These are phyloP conservation scores for Melastoma malabathricum DNA, from an alignment of 345 rosid genomes.

Conservation along the genomic window DNA sequence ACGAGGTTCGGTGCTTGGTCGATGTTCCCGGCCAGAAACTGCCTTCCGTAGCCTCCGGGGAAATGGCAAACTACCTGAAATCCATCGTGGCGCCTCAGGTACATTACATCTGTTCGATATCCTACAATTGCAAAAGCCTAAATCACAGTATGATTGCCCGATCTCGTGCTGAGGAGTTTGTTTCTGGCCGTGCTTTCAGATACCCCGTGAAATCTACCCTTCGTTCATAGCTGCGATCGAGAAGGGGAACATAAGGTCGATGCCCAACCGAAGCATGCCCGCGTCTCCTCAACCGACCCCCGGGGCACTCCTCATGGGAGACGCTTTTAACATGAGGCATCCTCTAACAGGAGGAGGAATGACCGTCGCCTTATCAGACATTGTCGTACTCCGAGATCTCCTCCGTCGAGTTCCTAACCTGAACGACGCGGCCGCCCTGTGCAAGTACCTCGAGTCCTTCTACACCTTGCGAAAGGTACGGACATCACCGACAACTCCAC, in stretches of 20 bases:
- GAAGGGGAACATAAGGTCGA: constrained; percentile 29
- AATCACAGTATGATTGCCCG: too few relatives aligned
- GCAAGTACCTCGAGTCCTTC: constrained; percentile 31
- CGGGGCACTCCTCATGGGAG: constrained; percentile 37
- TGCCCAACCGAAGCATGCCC: constrained; percentile 40
- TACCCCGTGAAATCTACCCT: constrained; percentile 23
- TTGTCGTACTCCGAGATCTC: constrained; percentile 28
- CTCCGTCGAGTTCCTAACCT: constrained; percentile 28
- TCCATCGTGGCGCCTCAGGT: constrained; percentile 42
- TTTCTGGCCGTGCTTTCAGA: constrained; percentile 12
- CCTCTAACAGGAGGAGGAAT: constrained; percentile 51
- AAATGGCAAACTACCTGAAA: constrained; percentile 50
- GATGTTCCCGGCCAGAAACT: constrained; percentile 50
- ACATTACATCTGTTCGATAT: background rate
- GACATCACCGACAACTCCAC: background rate
- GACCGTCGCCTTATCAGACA: constrained; percentile 45
- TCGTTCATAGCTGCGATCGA: constrained; percentile 28
- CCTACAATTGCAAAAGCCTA: too few relatives aligned
- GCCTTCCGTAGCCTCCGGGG: constrained; percentile 55
- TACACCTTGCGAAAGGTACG: constrained; percentile 35
- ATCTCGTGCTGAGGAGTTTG: too few relatives aligned
- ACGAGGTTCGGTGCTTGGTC: constrained; percentile 56
- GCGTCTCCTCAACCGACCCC: constrained; percentile 39
- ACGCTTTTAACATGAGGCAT: constrained; percentile 48
- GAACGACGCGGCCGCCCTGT: constrained; percentile 21